Base-by-base conservation (phyloP, 371 early-diverging fungal species). In the Rhizopus sp. region DNA sequence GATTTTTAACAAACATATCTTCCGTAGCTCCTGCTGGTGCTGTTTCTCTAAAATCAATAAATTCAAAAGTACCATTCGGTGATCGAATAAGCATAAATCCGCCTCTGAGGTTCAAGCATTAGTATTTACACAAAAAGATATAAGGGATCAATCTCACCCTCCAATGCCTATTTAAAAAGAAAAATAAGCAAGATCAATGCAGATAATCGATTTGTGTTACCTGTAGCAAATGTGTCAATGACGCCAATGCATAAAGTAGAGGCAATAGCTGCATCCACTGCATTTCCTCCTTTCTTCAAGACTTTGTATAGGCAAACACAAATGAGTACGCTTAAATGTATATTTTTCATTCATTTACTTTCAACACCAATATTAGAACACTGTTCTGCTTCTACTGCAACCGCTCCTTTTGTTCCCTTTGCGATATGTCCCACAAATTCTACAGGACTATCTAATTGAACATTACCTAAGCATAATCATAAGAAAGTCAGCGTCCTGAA, bases 181-280 rank as follows among this genome's bases (percentile, higher is more conserved):
- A 16, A 12, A 50, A 1, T 31, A 10, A 44, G 17, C 10, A 59
- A 23, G 35, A 45, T 13, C 55, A 39, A 59, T 33, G 15, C 23
- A 16, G 29, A 16, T 44, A 7, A 31, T 29, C 8, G 7, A 41
- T 31, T 7, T 37, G 16, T 54, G 41, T 95, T 93, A 50, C 99
- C 99, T n/a, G 95, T 88, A 10, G 95, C 88, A 83, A 96, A 98
- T 10, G 83, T 85, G 70, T 99, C 92, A 50, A 98, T 86, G 7
- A 93, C 88, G 31, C 99, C 99, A 52, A 98, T 86, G 66, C 97
- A 98, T 13, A 99, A 68, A 9, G 94, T 82, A 17, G 97, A 81
- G 2, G 97, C 95, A 53, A 99, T 89, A 4, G 97, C 95, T 8
- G 98, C 91, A 83, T 99, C 99, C 0, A 98, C 91, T 5, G 99